Conservation (phyloP, 2,329 filamentous ascomycete genomes). For the Capronia americana region DNA sequence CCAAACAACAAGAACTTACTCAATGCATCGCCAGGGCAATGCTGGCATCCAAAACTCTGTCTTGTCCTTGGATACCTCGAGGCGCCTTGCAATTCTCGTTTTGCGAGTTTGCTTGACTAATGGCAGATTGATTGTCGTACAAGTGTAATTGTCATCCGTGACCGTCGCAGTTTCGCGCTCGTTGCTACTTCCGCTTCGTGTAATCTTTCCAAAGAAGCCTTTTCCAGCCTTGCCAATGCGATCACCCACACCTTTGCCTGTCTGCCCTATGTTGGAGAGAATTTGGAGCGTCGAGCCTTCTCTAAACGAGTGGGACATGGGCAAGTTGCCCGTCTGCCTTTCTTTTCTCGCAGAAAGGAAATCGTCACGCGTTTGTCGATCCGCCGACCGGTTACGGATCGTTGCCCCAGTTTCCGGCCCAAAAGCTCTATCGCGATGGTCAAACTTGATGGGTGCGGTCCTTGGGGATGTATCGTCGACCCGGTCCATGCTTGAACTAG, state of each 20-base stretch:
- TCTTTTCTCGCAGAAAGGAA: slow-evolving; percentile 26
- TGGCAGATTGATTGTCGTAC: slow-evolving; percentile 84
- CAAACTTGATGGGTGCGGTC: slow-evolving; percentile 62
- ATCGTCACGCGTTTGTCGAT: slow-evolving; percentile 58
- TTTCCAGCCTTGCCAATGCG: slow-evolving; percentile 75
- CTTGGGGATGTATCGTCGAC: slow-evolving; percentile 48
- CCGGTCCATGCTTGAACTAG: slow-evolving; percentile 41
- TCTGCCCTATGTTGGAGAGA: slow-evolving; percentile 75
- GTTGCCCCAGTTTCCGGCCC: slow-evolving; percentile 70
- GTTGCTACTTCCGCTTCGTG: slow-evolving; percentile 72
- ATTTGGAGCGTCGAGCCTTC: slow-evolving; percentile 69
- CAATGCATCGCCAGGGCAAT: slow-evolving; percentile 92
- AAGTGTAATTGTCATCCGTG: slow-evolving; percentile 82
- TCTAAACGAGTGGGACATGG: slow-evolving; percentile 58
- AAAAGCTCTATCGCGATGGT: slow-evolving; percentile 69
- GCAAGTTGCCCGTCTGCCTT: slow-evolving; percentile 28
- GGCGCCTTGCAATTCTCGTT: slow-evolving; percentile 86
- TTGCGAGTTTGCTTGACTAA: slow-evolving; percentile 87
- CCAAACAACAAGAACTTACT: slow-evolving; percentile 58
- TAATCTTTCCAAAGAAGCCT: slow-evolving; percentile 79
- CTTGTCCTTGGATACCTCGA: slow-evolving; percentile 89
- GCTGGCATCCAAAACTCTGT: slow-evolving; percentile 99
- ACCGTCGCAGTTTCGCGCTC: slow-evolving; percentile 63
- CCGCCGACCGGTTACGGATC: slow-evolving; percentile 73
- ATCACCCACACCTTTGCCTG: slow-evolving; percentile 76